Base-by-base conservation (phyloP, 345 rosid species). In the Salix suchowensis region DNA sequence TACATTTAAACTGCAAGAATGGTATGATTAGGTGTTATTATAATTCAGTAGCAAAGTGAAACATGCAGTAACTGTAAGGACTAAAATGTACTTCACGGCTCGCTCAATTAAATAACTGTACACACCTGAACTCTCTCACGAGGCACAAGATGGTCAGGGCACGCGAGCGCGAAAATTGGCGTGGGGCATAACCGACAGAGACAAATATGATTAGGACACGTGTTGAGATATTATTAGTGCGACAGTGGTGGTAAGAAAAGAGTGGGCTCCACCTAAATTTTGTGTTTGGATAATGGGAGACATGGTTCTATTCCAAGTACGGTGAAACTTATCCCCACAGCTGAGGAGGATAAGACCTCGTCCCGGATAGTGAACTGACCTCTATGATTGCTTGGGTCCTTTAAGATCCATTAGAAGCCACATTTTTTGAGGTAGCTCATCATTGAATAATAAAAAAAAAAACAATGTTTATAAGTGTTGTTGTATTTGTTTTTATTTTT, bases 251-350 rank as follows among this genome's bases (percentile, higher is more conserved):
- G 42, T 21, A 5, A 52, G 61, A 39, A 28, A 11, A 10, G 6
- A 15, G 58, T 79, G 82, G 83, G 83, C 0, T 26, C 82, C 74
- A 76, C 75, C 32, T 8, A 14, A 52, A 70, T 21, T 42, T 3
- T 32, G 73, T 83, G 84, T 77, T 77, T 83, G 80, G 83, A 58
- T 74, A 54, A 64, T 15, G 65, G 80, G 80, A 64, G 74, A 68
- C 78, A 73, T n/a, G 44, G 34, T 75, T n/a, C 69, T 55, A 39
- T 67, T 36, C 64, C 77, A 60, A 71, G 70, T 65, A 70, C 72
- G 34, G 60, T 34, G 2, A 18, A 2, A 19, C 10, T 32, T 55
- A 55, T 73, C 76, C 75, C 58, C 21, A 28, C 62, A 67, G 36
- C 64, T 60, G 78, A 52, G 77, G 77, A 71, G 71, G 50, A 62